Percentiles rank a stretch among this genome's conserved stretches.
Evolutionary conservation across 2,329 filamentous ascomycete species (phyloP).

Genomic region (Coniella lustricola): DNA sequence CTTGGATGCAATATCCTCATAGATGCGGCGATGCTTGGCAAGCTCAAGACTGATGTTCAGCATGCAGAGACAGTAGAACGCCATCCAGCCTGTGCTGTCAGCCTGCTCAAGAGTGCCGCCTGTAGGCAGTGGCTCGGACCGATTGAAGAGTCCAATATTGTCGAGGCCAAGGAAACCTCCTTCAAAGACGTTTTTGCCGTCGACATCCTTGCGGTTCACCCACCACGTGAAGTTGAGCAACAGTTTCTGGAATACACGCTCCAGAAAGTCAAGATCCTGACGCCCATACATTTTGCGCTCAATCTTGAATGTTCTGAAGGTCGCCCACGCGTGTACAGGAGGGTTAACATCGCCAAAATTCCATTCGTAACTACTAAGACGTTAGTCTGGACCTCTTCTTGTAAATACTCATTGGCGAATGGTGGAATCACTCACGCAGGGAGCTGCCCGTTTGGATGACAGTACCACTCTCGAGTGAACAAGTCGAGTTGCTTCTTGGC

Average conservation of each 20-base stretch:
- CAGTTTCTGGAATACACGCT: conserved; percentile 93
- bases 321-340: conserved; percentile 92
- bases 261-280: conserved; percentile 90
- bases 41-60: conserved; percentile 93
- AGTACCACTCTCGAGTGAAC: conserved; percentile 97
- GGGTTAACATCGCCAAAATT: conserved; percentile 97
- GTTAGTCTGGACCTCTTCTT: no score
- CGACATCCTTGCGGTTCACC: conserved; percentile 92
- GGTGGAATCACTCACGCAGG: conserved; percentile 61
- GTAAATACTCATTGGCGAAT: no score
- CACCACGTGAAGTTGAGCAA: conserved; percentile 98
- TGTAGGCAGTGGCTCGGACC: conserved; percentile 88
- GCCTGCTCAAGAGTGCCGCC: conserved; percentile 92
- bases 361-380: conserved; percentile 81
- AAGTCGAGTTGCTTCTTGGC: conserved; percentile 97
- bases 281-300: conserved; percentile 95
- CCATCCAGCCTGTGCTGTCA: conserved; percentile 98
- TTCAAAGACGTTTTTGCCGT: conserved; percentile 96
- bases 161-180: conserved; percentile 92
- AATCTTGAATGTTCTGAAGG: conserved; percentile 95
- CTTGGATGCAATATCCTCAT: conserved; percentile 95
- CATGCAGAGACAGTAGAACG: conserved; percentile 94
- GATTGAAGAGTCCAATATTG: conserved; percentile 97
- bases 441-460: conserved; percentile 92
- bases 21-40: conserved; percentile 88